Evolutionary conservation across 2,329 filamentous ascomycete species (phyloP), one percentile per base, ranked within the genome.

Genomic region (Cladophialophora immunda): DNA sequence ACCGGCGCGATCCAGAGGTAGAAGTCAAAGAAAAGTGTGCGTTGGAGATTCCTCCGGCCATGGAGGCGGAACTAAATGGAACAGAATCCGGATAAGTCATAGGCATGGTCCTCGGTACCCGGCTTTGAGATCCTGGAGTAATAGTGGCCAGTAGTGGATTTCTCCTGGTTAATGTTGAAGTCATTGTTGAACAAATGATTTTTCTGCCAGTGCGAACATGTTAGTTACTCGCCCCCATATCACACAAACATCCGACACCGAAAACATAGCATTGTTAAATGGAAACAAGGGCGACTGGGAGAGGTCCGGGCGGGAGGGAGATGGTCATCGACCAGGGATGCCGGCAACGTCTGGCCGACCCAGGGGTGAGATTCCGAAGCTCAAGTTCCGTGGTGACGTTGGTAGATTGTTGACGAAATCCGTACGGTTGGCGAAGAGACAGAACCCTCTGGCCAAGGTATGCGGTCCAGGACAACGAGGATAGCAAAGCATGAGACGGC

Each of bases 21-120:
- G 70, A 71, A 27, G 56, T 58, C 60, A 69, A 65, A 53, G 65
- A 58, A 65, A 66, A 72, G 41, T 70, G 64, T 25, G 68, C 41
- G 50, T 66, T 64, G 60, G 60, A 25, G 32, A 69, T 56, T 41
- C 50, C 56, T 22, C 60, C 64, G 57, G 54, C 62, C 66, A 66
- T 62, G 36, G 60, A 41, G 55, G 64, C 47, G 50, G 66, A 67
- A 25, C 15, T 62, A 58, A 66, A 70, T 22, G 50, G 67, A 54
- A 67, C 57, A 55, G 64, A 30, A 11, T 65, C 68, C 55, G 55
- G 50, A 13, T 62, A 63, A 19, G 62, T 64, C 63, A 68, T 58
- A 29, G 66, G 58, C 50, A 67, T 60, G 25, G 54, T 70, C 66
- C 70, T 70, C 45, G 70, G 68, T 29, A 64, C 61, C 55, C 62